phyloP scores from a whole-genome alignment of 2,329 filamentous ascomycete species.

The Colletotrichum sp. region DNA sequence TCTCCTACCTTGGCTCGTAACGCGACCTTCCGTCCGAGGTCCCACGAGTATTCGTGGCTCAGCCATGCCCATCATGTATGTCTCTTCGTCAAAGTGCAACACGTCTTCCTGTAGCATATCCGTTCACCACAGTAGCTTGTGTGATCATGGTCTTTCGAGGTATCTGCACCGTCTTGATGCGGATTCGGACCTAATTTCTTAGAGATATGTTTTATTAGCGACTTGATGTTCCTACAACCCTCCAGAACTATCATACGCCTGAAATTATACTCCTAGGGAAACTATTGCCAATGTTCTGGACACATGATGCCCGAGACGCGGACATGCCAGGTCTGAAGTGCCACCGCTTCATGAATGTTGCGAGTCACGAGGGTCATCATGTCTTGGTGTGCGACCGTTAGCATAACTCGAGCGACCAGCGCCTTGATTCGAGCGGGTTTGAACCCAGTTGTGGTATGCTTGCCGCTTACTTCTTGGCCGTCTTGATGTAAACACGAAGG shows the following conservation, averaged over 20 bases:
- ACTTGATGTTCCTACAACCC: background rate
- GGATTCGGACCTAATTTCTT: background rate
- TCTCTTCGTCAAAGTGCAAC: background rate
- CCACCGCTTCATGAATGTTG: background rate
- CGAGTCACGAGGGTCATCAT: background rate
- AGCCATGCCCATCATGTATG: background rate
- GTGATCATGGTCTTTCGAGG: background rate
- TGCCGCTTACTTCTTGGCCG: background rate
- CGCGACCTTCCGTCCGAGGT: background rate
- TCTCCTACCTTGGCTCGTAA: background rate
- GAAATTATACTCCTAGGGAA: background rate
- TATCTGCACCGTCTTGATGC: background rate
- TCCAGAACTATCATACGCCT: background rate
- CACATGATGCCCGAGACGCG: background rate
- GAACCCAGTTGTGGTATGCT: background rate
- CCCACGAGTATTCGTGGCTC: background rate
- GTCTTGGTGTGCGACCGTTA: background rate
- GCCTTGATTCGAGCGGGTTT: background rate
- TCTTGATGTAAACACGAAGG: background rate
- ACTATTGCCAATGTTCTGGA: background rate
- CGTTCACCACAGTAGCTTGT: background rate
- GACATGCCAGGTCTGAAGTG: background rate
- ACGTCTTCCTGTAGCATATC: background rate
- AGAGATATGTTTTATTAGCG: background rate
- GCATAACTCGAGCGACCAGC: background rate